These are phyloP conservation scores for Aplosporella prunicola DNA, from an alignment of 2,329 filamentous ascomycete genomes.

Conservation along the genomic window DNA sequence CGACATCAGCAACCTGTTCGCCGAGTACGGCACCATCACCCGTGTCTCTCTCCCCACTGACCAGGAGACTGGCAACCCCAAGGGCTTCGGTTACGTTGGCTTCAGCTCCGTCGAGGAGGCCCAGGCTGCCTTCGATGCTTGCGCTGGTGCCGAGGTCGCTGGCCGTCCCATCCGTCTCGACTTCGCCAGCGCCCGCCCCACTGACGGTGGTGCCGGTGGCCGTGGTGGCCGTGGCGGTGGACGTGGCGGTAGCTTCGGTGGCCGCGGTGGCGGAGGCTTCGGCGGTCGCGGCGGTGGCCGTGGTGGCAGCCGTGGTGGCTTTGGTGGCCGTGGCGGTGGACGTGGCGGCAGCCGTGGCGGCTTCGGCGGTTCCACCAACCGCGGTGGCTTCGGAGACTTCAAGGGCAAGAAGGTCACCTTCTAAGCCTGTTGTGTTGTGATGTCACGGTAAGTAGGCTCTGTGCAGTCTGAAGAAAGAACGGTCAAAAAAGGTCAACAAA, in stretches of 20 bases:
- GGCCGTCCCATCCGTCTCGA: conserved; percentile 74
- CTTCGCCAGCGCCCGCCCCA: conserved; percentile 60
- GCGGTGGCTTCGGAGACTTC: conserved; percentile 55
- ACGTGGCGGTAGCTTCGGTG: conserved; percentile 40
- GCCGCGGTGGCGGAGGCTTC: conserved; percentile 47
- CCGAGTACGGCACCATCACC: conserved; percentile 58
- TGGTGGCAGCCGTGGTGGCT: conserved; percentile 27
- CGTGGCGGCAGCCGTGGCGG: conserved; percentile 39
- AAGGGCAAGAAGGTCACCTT: conserved; percentile 74
- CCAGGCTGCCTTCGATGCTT: conserved; percentile 58
- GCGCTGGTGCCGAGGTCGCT: conserved; percentile 62
- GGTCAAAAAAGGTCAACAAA: too few species aligned
- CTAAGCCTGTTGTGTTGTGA: too few species aligned
- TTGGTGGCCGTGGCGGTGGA: conserved; percentile 26
- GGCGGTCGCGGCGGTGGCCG: conserved; percentile 34
- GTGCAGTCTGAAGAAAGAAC: too few species aligned
- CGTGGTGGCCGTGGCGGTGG: conserved; percentile 32
- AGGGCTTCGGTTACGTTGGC: conserved; percentile 88
- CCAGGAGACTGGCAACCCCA: conserved; percentile 70
- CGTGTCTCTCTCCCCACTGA: conserved; percentile 85
- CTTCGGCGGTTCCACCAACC: conserved; percentile 31
- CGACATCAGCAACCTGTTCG: conserved; percentile 63
- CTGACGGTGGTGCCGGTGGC: conserved; percentile 43
- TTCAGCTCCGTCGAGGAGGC: conserved; percentile 78
- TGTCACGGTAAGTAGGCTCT: too few species aligned